Evolutionary conservation across 2,329 filamentous ascomycete genomes (phyloP).

Genomic region (Epichloe hybrida): DNA sequence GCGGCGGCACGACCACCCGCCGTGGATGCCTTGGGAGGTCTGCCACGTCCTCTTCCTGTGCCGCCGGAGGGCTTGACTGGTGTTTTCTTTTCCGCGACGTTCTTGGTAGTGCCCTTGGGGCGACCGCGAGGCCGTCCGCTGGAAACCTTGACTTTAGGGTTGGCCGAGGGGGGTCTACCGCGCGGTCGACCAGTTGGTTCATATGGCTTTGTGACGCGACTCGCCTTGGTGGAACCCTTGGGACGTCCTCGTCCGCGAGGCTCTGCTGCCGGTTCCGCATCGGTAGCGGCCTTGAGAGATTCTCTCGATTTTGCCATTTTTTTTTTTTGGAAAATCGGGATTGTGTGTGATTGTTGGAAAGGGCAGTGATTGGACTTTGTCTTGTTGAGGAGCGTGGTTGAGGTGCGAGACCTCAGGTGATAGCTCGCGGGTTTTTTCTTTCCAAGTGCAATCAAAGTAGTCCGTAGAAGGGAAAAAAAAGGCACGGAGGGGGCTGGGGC

Average conservation of each 20-base stretch:
- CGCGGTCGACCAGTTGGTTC: conserved; percentile 26
- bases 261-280: neutral
- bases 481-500: too few species aligned
- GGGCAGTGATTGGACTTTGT: too few species aligned
- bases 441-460: too few species aligned
- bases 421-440: too few species aligned
- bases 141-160: conserved; percentile 17
- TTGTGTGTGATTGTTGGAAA: neutral
- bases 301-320: conserved; percentile 4
- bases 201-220: conserved; percentile 20
- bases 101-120: conserved; percentile 27
- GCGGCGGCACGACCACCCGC: conserved; percentile 1
- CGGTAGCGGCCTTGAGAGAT: neutral
- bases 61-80: conserved; percentile 8
- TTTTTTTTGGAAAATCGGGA: neutral
- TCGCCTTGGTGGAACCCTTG: neutral
- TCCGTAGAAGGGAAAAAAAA: too few species aligned
- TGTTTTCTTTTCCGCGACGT: conserved; percentile 9
- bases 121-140: conserved; percentile 35
- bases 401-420: too few species aligned
- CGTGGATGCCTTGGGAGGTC: conserved; percentile 15
- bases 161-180: conserved; percentile 29
- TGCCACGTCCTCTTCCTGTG: conserved; percentile 14
- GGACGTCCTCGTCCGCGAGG: conserved; percentile 3
- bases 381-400: too few species aligned